phyloP scores from a whole-genome alignment of 2,329 filamentous ascomycete species.

The Arthrinium puccinioides region DNA sequence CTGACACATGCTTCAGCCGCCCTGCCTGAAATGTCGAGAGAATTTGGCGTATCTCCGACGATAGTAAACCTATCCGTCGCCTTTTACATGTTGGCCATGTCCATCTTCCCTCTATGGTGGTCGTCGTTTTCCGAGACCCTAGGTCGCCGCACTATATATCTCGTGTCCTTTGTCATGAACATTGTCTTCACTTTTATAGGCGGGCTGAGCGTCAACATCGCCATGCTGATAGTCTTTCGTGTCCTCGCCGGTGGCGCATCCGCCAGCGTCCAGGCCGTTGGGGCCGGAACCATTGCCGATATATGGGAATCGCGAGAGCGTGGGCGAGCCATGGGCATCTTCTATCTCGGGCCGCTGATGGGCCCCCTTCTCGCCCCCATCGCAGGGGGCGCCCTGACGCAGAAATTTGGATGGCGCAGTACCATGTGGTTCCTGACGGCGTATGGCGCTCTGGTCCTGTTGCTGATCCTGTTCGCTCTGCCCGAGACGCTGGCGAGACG shows the following conservation, averaged over 20 bases:
- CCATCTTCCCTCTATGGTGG: constrained; percentile 83
- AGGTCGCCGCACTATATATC: constrained; percentile 71
- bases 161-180: constrained; percentile 67
- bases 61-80: constrained; percentile 70
- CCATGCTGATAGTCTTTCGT: constrained; percentile 72
- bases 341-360: constrained; percentile 71
- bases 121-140: constrained; percentile 69
- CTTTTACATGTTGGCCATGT: constrained; percentile 76
- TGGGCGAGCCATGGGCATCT: constrained; percentile 73
- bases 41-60: constrained; percentile 56
- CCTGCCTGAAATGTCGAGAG: constrained; percentile 53
- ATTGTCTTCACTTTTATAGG: constrained; percentile 62
- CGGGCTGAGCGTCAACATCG: constrained; percentile 61
- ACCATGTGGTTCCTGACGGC: constrained; percentile 72
- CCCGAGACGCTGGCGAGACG: constrained; percentile 55
- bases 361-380: constrained; percentile 72
- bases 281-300: constrained; percentile 76
- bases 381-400: constrained; percentile 64
- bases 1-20: constrained; percentile 44
- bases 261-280: constrained; percentile 75
- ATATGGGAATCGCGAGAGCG: constrained; percentile 69
- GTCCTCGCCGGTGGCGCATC: constrained; percentile 68
- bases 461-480: constrained; percentile 52
- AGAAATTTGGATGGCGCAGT: constrained; percentile 65
- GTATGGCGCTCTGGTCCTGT: constrained; percentile 54